These are phyloP conservation scores for Colletotrichum liaoningense DNA, from an alignment of 2,329 filamentous ascomycete species.

Conservation along the genomic window DNA sequence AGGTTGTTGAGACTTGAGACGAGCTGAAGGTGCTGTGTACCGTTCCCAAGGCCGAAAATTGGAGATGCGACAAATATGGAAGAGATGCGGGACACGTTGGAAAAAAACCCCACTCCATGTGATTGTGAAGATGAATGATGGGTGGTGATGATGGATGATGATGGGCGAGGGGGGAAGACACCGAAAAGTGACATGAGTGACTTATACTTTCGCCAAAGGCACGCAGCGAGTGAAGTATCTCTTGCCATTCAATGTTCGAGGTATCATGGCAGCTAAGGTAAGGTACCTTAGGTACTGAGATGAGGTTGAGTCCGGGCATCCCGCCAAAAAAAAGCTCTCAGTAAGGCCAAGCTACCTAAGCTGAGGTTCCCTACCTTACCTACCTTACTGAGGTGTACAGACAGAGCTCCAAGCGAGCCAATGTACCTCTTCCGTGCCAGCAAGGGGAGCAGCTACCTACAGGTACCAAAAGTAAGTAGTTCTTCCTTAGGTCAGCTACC, in stretches of 20 bases:
- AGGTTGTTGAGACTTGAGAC: conserved; percentile 33
- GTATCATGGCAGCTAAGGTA: background rate
- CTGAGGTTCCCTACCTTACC: background rate
- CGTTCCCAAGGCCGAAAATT: conserved; percentile 23
- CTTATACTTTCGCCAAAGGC: background rate
- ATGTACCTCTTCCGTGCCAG: background rate
- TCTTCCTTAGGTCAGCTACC: too few relatives aligned
- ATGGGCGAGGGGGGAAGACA: background rate
- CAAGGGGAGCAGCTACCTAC: background rate
- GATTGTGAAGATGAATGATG: conserved; percentile 11
- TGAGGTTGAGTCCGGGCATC: background rate
- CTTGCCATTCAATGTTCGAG: background rate
- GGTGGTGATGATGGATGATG: conserved; percentile 26
- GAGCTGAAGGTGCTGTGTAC: conserved; percentile 18
- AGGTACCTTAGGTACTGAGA: too few relatives aligned
- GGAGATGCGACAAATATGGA: conserved; percentile 20
- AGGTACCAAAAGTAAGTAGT: too few relatives aligned
- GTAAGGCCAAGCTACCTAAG: background rate
- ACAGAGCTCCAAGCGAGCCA: background rate
- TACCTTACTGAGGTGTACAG: too few relatives aligned
- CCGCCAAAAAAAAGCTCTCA: background rate
- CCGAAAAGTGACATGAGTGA: background rate
- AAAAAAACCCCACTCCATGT: conserved; percentile 30
- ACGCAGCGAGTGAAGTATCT: too few relatives aligned
- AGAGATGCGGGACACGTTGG: background rate